Evolutionary conservation across 1,284 basidiomycete genomes (phyloP), one percentile per base, ranked within the genome.

Genomic region (Heterobasidion irregulare): DNA sequence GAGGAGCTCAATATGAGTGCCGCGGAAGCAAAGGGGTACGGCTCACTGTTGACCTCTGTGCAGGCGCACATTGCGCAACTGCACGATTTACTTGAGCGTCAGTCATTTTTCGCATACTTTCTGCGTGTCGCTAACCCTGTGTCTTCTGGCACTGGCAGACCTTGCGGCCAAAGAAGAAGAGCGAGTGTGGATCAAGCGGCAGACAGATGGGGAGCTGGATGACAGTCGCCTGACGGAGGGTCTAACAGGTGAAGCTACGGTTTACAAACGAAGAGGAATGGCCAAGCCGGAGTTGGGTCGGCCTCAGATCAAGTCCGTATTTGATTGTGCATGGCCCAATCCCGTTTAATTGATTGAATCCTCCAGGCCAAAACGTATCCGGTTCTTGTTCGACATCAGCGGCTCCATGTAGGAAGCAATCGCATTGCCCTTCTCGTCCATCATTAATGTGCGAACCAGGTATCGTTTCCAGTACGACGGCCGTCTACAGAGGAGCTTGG

Each of bases 381-480:
- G 82, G 41, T 84, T 86, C 62, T 69, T 85, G n/a, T 85, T 86
- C 61, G 83, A 86, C 63, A 70, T 85, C 51, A 84, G 82, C 63
- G 83, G 79, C n/a, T 86, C 83, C 0, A 86, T 86, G 83, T 82
- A 61, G 53, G 70, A 59, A 41, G 16, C 43, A 41, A 49, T 33
- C 44, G 16, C 13, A 54, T 16, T 18, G 36, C 10, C 26, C 18
- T 33, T 15, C 33, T 56, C 8, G 19, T 15, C 47, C 50, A 26
- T 57, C 35, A 57, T 47, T 26, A 26, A 47, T 46, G 8, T 18
- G 33, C 9, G 12, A 8, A 4, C 3, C 54, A 82, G 80, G 79
- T 84, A 84, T 65, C 82, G 83, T 6, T 86, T 86, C 71, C 83
- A 86, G 59, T 83, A 84, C 56, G 83, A 86, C 64, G 82, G 82